Conservation (phyloP, 148 eudicot species). For the Chenopodium suecicum region DNA sequence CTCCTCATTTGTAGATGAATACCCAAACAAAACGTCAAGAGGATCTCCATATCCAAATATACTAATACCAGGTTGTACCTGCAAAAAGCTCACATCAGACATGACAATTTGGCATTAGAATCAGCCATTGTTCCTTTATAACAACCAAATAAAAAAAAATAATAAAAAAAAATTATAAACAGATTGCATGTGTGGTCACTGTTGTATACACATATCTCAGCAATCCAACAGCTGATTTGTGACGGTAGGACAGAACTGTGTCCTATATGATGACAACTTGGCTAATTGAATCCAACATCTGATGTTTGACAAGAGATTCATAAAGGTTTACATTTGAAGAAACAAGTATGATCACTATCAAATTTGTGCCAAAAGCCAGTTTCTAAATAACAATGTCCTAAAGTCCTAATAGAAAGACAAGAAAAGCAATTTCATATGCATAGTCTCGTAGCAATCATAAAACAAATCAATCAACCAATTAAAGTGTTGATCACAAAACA, state of each 20-base stretch:
- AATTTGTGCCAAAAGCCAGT: background rate
- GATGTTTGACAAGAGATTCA: background rate
- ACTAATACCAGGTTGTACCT: conserved; percentile 17
- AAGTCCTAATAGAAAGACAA: background rate
- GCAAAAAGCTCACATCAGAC: conserved; percentile 22
- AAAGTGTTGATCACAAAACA: too few species aligned
- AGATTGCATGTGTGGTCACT: background rate
- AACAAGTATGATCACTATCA: background rate
- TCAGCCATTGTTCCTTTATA: background rate
- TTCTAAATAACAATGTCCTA: background rate
- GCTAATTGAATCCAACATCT: background rate
- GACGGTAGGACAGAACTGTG: background rate
- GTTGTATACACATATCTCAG: background rate
- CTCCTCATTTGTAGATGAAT: conserved; percentile 24
- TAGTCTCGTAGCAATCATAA: background rate
- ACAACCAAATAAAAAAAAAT: too few species aligned
- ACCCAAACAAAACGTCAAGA: conserved; percentile 35
- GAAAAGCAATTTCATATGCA: background rate
- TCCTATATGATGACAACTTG: background rate
- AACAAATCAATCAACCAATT: too few species aligned
- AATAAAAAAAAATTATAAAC: too few species aligned
- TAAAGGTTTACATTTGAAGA: background rate
- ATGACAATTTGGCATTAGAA: background rate
- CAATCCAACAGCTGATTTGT: background rate
- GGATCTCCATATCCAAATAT: conserved; percentile 36